Evolutionary conservation across 2,329 filamentous ascomycete species (phyloP), one percentile per base, ranked within the genome.

Genomic region (Mariannaea elegans): DNA sequence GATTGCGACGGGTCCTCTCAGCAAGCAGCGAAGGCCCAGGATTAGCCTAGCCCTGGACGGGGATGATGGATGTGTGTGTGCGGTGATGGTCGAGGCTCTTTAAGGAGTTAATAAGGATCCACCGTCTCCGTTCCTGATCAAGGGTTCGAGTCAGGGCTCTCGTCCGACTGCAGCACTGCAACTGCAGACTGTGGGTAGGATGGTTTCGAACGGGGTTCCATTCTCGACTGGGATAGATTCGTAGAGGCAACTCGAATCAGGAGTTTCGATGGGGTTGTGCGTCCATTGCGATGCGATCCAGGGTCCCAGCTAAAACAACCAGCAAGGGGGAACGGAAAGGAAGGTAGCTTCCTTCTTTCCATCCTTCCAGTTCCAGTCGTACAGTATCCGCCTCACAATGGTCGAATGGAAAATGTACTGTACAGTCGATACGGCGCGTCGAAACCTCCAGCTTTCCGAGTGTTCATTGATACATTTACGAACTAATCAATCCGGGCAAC

Each of bases 71-170:
- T 36, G 39, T 45, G 46, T 59, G 56, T 44, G 38, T 55, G 44
- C 18, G 42, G 34, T 38, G 32, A 41, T 47, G 51, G 42, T 16
- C 7, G 18, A 23, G 12, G 32, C 51, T 66, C 45, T 38, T 23
- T 44, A 45, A 53, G 57, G 39, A 57, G 54, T 49, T 16, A 9
- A n/a, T n/a, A 5, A 27, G 57, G 56, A 50, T 63, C 68, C 68
- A 67, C 68, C 56, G 44, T 45, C 60, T 62, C 68, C 65, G 68
- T 71, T 71, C 66, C 68, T 67, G 62, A 61, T 55, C 62, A 64
- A 62, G 64, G 66, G 57, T 60, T 67, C 59, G 68, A 71, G 68
- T 71, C 68, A 71, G 68, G 66, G 61, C 56, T 64, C 60, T 61
- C 45, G 27, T 56, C 58, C 42, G 47, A 58, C 16, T 58, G 61